Conservation (phyloP, 2,329 filamentous ascomycete species). For the Ascochyta koolunga region DNA sequence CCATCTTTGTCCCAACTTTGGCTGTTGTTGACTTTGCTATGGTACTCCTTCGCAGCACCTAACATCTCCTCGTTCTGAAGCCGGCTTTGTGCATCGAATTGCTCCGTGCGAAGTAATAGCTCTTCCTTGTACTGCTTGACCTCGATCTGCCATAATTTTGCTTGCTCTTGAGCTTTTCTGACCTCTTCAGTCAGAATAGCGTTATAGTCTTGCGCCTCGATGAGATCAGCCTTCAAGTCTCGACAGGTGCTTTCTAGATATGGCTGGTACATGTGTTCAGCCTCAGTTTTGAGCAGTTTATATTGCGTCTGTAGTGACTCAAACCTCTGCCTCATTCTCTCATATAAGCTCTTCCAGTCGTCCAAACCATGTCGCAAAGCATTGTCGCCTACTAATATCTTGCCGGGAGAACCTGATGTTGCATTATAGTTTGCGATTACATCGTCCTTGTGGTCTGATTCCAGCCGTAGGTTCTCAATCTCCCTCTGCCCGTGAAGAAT, state of each 20-base stretch:
- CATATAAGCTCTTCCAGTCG: neutral
- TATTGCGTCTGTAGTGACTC: neutral
- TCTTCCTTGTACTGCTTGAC: neutral
- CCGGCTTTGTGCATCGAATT: neutral
- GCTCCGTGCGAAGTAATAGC: neutral
- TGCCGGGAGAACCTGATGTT: neutral
- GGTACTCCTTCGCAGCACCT: neutral
- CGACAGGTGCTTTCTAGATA: neutral
- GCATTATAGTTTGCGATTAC: no score
- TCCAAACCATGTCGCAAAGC: neutral
- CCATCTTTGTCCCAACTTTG: neutral
- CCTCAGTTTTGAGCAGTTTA: neutral
- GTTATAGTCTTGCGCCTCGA: neutral
- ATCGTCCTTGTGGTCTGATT: neutral
- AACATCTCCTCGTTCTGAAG: neutral
- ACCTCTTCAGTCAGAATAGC: neutral
- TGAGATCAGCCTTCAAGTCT: neutral
- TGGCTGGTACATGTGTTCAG: neutral
- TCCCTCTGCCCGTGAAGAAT: neutral
- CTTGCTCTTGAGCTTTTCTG: neutral
- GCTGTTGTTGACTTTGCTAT: neutral
- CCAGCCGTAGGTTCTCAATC: neutral
- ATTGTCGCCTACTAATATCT: neutral
- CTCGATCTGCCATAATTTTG: neutral
- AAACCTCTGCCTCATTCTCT: neutral